Percentiles rank a stretch among this genome's conserved stretches.
Conservation (phyloP, 805 yeast species). For the Yamadazyma ubonensis region DNA sequence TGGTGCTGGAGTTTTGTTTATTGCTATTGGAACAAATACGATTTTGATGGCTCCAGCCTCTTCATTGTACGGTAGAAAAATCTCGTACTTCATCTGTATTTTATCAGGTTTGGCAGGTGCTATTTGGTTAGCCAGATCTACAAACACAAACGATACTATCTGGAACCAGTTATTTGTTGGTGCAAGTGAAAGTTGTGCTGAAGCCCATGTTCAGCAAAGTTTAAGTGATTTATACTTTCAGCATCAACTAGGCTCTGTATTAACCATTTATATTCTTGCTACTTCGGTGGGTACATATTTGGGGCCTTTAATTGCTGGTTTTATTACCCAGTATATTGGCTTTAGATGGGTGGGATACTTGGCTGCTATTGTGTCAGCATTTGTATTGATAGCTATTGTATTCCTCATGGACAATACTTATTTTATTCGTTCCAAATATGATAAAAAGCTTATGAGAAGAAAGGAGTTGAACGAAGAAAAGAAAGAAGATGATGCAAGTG, state of each 20-base stretch:
- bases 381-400: slow-evolving; percentile 38
- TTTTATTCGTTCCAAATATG: slow-evolving; percentile 35
- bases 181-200: slow-evolving; percentile 40
- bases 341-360: slow-evolving; percentile 57
- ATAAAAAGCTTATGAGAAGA: slow-evolving; percentile 3
- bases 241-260: slow-evolving; percentile 49
- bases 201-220: slow-evolving; percentile 43
- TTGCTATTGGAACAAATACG: slow-evolving; percentile 44
- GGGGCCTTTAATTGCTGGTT: slow-evolving; percentile 62
- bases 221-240: slow-evolving; percentile 37
- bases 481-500: slow-evolving; percentile 6
- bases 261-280: slow-evolving; percentile 54
- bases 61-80: slow-evolving; percentile 45
- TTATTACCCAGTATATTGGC: slow-evolving; percentile 48
- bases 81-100: slow-evolving; percentile 42
- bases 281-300: slow-evolving; percentile 53
- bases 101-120: slow-evolving; percentile 41
- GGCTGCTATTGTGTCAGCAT: slow-evolving; percentile 45
- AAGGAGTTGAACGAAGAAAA: slow-evolving; percentile 2
- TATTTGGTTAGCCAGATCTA: slow-evolving; percentile 43
- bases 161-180: slow-evolving; percentile 50
- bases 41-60: slow-evolving; percentile 47
- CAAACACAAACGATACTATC: slow-evolving; percentile 36
- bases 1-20: slow-evolving; percentile 49
- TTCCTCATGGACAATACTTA: slow-evolving; percentile 57